Conservation (phyloP, 352 stramenopile species). For the Pythium folliculosum region DNA sequence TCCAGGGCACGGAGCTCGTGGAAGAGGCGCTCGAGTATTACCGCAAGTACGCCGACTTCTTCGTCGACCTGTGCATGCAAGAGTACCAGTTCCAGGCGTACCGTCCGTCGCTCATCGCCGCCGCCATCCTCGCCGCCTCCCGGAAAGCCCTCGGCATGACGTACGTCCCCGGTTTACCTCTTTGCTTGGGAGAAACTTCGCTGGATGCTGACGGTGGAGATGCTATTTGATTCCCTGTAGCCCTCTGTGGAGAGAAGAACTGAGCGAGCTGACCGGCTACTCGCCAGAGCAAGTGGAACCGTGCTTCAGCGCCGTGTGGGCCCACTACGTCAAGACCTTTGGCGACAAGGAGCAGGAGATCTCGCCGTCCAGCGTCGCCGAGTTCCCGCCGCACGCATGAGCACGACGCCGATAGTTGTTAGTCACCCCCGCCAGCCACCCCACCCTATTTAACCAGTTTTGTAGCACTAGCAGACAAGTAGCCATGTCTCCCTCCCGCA, state of each 20-base stretch:
- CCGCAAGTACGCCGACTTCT: conserved; percentile 85
- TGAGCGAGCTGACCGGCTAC: conserved; percentile 82
- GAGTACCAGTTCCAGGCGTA: conserved; percentile 86
- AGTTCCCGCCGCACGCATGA: conserved; percentile 34
- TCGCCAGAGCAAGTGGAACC: conserved; percentile 74
- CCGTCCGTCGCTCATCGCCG: conserved; percentile 76
- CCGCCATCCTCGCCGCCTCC: conserved; percentile 72
- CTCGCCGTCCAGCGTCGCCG: conserved; percentile 68
- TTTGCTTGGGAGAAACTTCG: neutral
- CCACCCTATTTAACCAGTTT: conserved; percentile 30
- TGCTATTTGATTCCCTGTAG: conserved; percentile 23
- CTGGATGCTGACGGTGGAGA: neutral
- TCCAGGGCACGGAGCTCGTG: conserved; percentile 70
- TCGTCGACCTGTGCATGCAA: conserved; percentile 84
- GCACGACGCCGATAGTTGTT: neutral
- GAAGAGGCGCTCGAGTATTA: conserved; percentile 81
- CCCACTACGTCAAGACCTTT: conserved; percentile 78
- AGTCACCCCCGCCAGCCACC: conserved; percentile 13
- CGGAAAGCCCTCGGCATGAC: conserved; percentile 78
- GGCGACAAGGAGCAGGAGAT: conserved; percentile 74
- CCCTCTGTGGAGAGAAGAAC: conserved; percentile 81
- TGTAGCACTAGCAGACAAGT: conserved; percentile 31
- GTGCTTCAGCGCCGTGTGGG: conserved; percentile 84
- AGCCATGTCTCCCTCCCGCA: conserved; percentile 3
- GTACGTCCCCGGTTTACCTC: conserved; percentile 21